Evolutionary conservation across 1,284 basidiomycete genomes (phyloP).

Genomic region (Xanthoconium separans): DNA sequence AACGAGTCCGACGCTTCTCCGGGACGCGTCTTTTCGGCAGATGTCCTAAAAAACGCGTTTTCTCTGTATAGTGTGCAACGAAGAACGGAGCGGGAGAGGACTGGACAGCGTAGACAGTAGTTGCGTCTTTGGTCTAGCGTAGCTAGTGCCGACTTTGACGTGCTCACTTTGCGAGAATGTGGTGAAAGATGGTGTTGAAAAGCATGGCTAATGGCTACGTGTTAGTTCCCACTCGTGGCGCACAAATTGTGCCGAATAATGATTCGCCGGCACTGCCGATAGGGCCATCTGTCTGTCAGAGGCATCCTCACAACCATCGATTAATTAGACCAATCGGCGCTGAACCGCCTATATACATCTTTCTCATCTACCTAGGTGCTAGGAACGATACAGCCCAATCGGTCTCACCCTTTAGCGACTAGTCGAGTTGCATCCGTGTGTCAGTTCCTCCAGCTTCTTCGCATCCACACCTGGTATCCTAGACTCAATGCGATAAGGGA

Average conservation of each 20-base stretch:
- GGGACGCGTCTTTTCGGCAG: background rate
- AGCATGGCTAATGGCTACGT: constrained; percentile 5
- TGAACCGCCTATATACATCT: background rate
- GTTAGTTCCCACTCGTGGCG: constrained; percentile 24
- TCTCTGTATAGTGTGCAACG: background rate
- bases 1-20: background rate
- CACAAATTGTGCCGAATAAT: constrained; percentile 4
- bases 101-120: background rate
- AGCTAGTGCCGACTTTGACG: background rate
- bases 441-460: constrained; percentile 10
- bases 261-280: constrained; percentile 3
- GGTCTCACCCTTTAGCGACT: no score
- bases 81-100: background rate
- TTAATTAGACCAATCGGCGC: constrained; percentile 10
- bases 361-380: background rate
- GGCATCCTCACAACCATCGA: constrained; percentile 24
- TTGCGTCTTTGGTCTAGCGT: background rate
- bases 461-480: constrained; percentile 9
- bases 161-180: constrained; percentile 2
- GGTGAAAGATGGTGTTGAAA: constrained; percentile 15
- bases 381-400: background rate
- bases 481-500: constrained; percentile 14
- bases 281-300: constrained; percentile 9
- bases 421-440: background rate
- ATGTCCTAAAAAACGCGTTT: background rate